phyloP scores from a whole-genome alignment of 257 asterid genomes.

The Ilex asprella region DNA sequence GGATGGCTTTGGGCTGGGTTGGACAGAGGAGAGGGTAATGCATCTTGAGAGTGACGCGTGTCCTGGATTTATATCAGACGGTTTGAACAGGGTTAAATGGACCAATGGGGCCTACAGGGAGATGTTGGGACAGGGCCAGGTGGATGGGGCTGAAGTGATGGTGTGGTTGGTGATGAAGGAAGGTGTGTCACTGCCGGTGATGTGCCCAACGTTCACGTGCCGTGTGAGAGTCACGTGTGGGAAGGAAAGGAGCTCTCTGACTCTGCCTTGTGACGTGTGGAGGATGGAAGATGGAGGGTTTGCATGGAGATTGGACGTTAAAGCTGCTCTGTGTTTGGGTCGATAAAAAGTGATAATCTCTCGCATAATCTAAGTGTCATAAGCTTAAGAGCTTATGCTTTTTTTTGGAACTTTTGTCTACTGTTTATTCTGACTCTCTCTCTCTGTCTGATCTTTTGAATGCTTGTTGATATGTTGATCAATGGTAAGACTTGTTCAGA shows the following conservation, averaged over 20 bases:
- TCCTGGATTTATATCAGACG: slow-evolving; percentile 65
- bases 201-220: slow-evolving; percentile 56
- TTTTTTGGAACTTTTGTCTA: too few relatives aligned
- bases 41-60: slow-evolving; percentile 54
- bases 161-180: slow-evolving; percentile 42
- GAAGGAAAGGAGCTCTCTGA: slow-evolving; percentile 26
- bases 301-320: slow-evolving; percentile 89
- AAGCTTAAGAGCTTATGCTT: too few relatives aligned
- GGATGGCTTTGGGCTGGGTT: slow-evolving; percentile 18
- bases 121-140: slow-evolving; percentile 27
- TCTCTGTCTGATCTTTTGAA: too few relatives aligned
- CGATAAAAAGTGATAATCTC: slow-evolving; percentile 11
- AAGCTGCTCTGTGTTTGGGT: slow-evolving; percentile 63
- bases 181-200: slow-evolving; percentile 28
- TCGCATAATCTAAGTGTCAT: too few relatives aligned
- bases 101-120: slow-evolving; percentile 43
- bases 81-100: slow-evolving; percentile 49
- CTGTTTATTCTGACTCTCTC: too few relatives aligned
- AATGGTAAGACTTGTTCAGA: too few relatives aligned
- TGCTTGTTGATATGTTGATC: too few relatives aligned
- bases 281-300: slow-evolving; percentile 71
- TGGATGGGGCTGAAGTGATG: slow-evolving; percentile 25
- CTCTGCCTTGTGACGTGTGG: slow-evolving; percentile 87
- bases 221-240: slow-evolving; percentile 54
- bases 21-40: slow-evolving; percentile 48